phyloP scores from a whole-genome alignment of 257 asterid species.

The Penstemon davidsonii region DNA sequence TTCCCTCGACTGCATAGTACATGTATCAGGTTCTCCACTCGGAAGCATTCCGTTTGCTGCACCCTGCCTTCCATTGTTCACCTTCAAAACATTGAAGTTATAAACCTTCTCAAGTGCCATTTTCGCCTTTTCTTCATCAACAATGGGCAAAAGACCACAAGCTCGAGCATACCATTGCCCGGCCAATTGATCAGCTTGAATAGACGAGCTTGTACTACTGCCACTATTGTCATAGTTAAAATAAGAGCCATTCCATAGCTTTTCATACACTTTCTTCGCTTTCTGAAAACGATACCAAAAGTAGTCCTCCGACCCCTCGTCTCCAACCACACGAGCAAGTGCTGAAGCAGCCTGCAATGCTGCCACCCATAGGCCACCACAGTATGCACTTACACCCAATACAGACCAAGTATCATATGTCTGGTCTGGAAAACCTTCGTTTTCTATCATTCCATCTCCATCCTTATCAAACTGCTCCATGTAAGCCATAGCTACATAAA shows the following conservation, averaged over 20 bases:
- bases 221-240: slow-evolving; percentile 82
- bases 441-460: slow-evolving; percentile 98
- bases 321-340: slow-evolving; percentile 81
- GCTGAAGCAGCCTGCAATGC: slow-evolving; percentile 97
- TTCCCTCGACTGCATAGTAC: slow-evolving; percentile 87
- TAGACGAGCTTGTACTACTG: slow-evolving; percentile 66
- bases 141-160: slow-evolving; percentile 80
- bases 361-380: slow-evolving; percentile 99
- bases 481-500: slow-evolving; percentile 87
- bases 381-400: slow-evolving; percentile 89
- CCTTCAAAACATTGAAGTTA: slow-evolving; percentile 78
- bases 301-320: slow-evolving; percentile 72
- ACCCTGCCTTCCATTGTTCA: slow-evolving; percentile 75
- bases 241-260: slow-evolving; percentile 91
- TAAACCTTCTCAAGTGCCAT: slow-evolving; percentile 67
- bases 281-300: slow-evolving; percentile 76
- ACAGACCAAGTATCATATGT: slow-evolving; percentile 96
- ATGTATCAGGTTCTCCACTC: slow-evolving; percentile 74
- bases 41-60: slow-evolving; percentile 96
- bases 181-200: slow-evolving; percentile 98
- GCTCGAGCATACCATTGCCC: slow-evolving; percentile 99
- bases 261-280: slow-evolving; percentile 76
- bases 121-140: slow-evolving; percentile 79
- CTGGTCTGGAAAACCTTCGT: slow-evolving; percentile 93
- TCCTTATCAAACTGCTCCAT: slow-evolving; percentile 98